phyloP scores from a whole-genome alignment of 305 asterid genomes.

The Coffea humblotiana region DNA sequence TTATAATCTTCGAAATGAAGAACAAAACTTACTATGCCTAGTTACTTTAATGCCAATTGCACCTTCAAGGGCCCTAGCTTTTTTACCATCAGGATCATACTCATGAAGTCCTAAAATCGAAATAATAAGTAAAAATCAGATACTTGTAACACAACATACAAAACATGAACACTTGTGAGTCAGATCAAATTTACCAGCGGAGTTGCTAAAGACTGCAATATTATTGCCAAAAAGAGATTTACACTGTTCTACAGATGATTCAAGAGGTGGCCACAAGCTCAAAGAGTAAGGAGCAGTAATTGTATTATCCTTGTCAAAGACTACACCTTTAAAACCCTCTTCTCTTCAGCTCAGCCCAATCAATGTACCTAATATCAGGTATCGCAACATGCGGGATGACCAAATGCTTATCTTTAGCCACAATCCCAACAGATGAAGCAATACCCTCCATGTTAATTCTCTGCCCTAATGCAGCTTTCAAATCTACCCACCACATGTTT shows the following conservation, averaged over 20 bases:
- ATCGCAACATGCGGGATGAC: slow-evolving; percentile 71
- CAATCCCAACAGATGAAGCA: slow-evolving; percentile 56
- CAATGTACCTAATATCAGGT: slow-evolving; percentile 72
- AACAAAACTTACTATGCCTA: slow-evolving; percentile 59
- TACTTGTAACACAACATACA: not conserved
- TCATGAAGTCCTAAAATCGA: slow-evolving; percentile 63
- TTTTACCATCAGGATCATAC: slow-evolving; percentile 82
- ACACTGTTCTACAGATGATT: slow-evolving; percentile 61
- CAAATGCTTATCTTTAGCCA: slow-evolving; percentile 62
- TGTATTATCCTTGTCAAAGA: slow-evolving; percentile 94
- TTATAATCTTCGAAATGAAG: not conserved
- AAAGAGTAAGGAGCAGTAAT: slow-evolving; percentile 86
- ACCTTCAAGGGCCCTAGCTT: slow-evolving; percentile 72
- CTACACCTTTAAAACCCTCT: slow-evolving; percentile 89
- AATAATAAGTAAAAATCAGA: slow-evolving; percentile 15
- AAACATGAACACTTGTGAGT: not conserved
- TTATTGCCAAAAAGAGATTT: slow-evolving; percentile 76
- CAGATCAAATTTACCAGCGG: slow-evolving; percentile 60
- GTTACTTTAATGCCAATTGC: slow-evolving; percentile 84
- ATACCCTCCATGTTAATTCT: slow-evolving; percentile 83
- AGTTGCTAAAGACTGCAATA: slow-evolving; percentile 87
- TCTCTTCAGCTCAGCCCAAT: slow-evolving; percentile 78
- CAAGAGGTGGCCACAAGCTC: slow-evolving; percentile 85
- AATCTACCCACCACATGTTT: slow-evolving; percentile 80
- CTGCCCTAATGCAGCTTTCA: slow-evolving; percentile 88